These are phyloP conservation scores for Aegilops umbellulata DNA, from an alignment of 176 grass and related monocot species.

Conservation along the genomic window DNA sequence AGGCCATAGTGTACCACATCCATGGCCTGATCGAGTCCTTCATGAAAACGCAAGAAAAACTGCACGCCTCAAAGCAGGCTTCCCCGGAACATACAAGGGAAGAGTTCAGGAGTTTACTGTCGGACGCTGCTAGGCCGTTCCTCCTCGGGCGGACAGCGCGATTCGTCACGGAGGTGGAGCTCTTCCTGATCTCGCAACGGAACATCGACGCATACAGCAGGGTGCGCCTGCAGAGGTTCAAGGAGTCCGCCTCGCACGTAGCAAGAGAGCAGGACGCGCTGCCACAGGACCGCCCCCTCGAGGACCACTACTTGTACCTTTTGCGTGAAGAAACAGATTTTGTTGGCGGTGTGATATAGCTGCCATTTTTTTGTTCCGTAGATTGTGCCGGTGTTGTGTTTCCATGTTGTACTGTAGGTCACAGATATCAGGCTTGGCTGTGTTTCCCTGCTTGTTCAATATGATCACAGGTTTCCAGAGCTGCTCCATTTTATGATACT, in stretches of 20 bases:
- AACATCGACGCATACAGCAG: constrained; percentile 82
- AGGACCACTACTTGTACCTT: constrained; percentile 36
- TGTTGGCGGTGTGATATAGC: constrained; percentile 30
- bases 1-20: constrained; percentile 75
- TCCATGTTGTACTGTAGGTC: neutral
- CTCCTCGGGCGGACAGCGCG: constrained; percentile 50
- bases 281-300: constrained; percentile 39
- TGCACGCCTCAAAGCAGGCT: neutral
- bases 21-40: constrained; percentile 74
- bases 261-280: constrained; percentile 24
- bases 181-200: constrained; percentile 69
- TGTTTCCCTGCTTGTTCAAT: neutral
- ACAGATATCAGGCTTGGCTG: neutral
- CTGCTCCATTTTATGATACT: neutral
- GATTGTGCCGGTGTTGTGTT: neutral
- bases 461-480: neutral
- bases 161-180: constrained; percentile 68
- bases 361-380: neutral
- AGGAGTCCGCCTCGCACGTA: constrained; percentile 36
- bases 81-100: constrained; percentile 46
- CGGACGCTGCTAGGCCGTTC: constrained; percentile 66
- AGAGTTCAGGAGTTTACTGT: constrained; percentile 60
- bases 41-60: constrained; percentile 55
- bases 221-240: constrained; percentile 43
- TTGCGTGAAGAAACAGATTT: constrained; percentile 26